phyloP scores from a whole-genome alignment of 2,329 filamentous ascomycete species.

The Sporothrix protearum region DNA sequence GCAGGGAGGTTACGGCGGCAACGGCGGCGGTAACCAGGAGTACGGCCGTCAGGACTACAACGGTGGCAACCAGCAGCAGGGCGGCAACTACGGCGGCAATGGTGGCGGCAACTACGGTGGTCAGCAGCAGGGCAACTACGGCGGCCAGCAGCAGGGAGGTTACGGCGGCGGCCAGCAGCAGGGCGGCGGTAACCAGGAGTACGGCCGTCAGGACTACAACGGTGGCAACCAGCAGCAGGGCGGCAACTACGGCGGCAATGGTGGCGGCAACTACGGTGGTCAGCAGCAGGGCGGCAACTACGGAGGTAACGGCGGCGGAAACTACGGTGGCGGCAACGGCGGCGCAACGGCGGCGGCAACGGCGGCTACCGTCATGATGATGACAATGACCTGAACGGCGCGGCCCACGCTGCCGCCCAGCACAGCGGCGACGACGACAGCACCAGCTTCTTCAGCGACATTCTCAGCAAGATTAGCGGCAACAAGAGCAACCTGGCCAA shows the following conservation, averaged over 20 bases:
- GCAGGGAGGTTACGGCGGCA: background rate
- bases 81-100: too few relatives aligned
- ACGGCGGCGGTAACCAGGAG: conserved; percentile 27
- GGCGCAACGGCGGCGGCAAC: conserved; percentile 29
- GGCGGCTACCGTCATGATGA: conserved; percentile 40
- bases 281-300: conserved; percentile 25
- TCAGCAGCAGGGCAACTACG: conserved; percentile 15
- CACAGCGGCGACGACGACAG: conserved; percentile 41
- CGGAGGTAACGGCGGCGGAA: background rate
- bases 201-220: conserved; percentile 32
- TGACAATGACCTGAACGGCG: conserved; percentile 48
- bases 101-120: background rate
- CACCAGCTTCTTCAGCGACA: conserved; percentile 47
- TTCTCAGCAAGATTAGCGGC: conserved; percentile 47
- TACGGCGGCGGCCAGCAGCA: conserved; percentile 16
- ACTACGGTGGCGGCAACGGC: background rate
- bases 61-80: conserved; percentile 28
- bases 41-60: conserved; percentile 32
- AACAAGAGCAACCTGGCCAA: conserved; percentile 49
- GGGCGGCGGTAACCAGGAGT: conserved; percentile 27
- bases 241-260: background rate
- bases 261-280: background rate
- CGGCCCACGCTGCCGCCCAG: conserved; percentile 46
- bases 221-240: conserved; percentile 18
- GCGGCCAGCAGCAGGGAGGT: conserved; percentile 20